These are phyloP conservation scores for Fusarium brevicatenulatum DNA, from an alignment of 2,329 filamentous ascomycete genomes.

Conservation along the genomic window DNA sequence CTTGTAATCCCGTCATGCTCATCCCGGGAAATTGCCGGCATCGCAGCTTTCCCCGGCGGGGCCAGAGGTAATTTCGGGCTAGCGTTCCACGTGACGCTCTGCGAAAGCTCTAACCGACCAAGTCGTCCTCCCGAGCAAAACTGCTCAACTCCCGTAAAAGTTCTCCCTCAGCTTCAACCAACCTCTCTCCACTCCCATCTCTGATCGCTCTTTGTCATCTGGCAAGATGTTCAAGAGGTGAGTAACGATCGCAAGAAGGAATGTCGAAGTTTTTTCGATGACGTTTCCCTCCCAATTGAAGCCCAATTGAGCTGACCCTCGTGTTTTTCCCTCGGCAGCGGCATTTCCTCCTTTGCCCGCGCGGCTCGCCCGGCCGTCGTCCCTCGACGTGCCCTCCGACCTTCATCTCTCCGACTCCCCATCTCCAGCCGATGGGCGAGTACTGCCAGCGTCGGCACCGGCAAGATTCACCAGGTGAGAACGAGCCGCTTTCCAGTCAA, in stretches of 20 bases:
- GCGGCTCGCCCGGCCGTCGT: slow-evolving; percentile 69
- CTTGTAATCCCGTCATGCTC: slow-evolving; percentile 37
- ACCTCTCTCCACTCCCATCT: slow-evolving; percentile 68
- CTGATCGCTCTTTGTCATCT: slow-evolving; percentile 73
- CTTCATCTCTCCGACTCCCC: slow-evolving; percentile 65
- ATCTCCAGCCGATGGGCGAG: slow-evolving; percentile 68
- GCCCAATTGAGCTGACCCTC: slow-evolving; percentile 57
- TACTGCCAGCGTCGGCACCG: slow-evolving; percentile 67
- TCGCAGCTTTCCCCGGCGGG: slow-evolving; percentile 40
- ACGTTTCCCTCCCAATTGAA: slow-evolving; percentile 56
- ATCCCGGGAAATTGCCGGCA: slow-evolving; percentile 48
- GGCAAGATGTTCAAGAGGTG: slow-evolving; percentile 87
- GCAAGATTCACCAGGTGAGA: slow-evolving; percentile 76
- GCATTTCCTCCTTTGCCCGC: slow-evolving; percentile 72
- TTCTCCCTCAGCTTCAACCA: slow-evolving; percentile 60
- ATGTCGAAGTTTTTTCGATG: slow-evolving; percentile 42
- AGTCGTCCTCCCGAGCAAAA: slow-evolving; percentile 58
- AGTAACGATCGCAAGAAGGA: slow-evolving; percentile 54
- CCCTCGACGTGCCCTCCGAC: slow-evolving; percentile 67
- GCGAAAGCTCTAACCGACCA: slow-evolving; percentile 58
- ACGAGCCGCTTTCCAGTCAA: slow-evolving; percentile 13
- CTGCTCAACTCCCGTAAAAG: slow-evolving; percentile 60
- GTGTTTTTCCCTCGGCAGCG: slow-evolving; percentile 59
- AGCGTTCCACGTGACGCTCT: slow-evolving; percentile 52
- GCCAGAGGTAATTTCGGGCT: slow-evolving; percentile 42